phyloP scores from a whole-genome alignment of 306 rosid genomes.

The Acacia confusa region DNA sequence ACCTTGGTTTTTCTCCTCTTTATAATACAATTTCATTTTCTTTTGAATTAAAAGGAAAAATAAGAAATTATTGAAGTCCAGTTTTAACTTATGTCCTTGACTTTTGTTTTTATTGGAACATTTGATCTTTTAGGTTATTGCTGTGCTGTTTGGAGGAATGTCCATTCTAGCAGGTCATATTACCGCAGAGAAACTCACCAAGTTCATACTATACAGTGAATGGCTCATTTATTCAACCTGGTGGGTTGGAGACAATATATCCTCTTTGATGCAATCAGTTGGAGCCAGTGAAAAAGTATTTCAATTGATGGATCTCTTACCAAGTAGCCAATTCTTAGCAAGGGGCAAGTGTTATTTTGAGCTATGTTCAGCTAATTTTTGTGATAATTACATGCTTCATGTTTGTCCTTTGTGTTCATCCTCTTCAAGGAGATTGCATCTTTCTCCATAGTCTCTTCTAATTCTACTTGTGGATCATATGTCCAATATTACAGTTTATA shows the following conservation, averaged over 20 bases:
- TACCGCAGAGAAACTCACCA: slow-evolving; percentile 92
- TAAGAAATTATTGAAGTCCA: background rate
- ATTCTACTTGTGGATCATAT: background rate
- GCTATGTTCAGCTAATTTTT: slow-evolving; percentile 27
- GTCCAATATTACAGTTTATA: background rate
- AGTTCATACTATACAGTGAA: slow-evolving; percentile 91
- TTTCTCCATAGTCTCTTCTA: slow-evolving; percentile 24
- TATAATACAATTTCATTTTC: background rate
- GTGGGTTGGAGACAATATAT: slow-evolving; percentile 97
- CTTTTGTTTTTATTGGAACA: slow-evolving; percentile 34
- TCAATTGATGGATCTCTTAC: slow-evolving; percentile 85
- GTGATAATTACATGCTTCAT: slow-evolving; percentile 23
- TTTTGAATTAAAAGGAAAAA: background rate
- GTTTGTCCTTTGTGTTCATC: slow-evolving; percentile 18
- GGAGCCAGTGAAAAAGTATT: slow-evolving; percentile 99
- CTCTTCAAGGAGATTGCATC: slow-evolving; percentile 20
- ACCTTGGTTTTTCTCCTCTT: background rate
- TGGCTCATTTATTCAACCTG: slow-evolving; percentile 96
- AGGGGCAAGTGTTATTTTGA: slow-evolving; percentile 59
- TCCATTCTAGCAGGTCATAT: slow-evolving; percentile 84
- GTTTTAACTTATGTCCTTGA: slow-evolving; percentile 31
- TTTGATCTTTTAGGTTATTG: slow-evolving; percentile 60
- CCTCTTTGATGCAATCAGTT: slow-evolving; percentile 93
- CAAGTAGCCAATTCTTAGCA: slow-evolving; percentile 74
- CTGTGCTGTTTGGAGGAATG: slow-evolving; percentile 89